phyloP scores from a whole-genome alignment of 2,329 filamentous ascomycete genomes.

The Pseudogymnoascus sp. region DNA sequence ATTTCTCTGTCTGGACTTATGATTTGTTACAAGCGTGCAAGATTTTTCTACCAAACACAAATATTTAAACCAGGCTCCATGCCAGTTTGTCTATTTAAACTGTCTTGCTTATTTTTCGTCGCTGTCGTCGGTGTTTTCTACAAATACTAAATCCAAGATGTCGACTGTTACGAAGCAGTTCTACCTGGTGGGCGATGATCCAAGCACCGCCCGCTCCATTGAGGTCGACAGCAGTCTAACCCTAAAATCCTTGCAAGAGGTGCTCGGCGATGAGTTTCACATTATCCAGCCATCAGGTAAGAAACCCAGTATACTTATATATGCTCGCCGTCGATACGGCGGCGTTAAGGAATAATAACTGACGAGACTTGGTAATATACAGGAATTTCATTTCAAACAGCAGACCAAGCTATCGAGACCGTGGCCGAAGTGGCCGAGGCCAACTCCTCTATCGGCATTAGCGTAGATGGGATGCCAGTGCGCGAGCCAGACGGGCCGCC shows the following conservation, averaged over 20 bases:
- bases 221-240: conserved; percentile 15
- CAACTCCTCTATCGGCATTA: conserved; percentile 16
- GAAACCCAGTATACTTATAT: neutral
- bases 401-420: conserved; percentile 16
- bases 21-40: conserved; percentile 4
- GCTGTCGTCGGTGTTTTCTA: neutral
- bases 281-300: conserved; percentile 17
- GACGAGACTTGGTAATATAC: neutral
- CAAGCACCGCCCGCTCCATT: conserved; percentile 12
- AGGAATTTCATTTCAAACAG: conserved; percentile 19
- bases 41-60: neutral
- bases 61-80: neutral
- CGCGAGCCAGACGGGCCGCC: conserved; percentile 24
- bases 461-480: conserved; percentile 17
- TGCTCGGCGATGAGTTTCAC: conserved; percentile 14
- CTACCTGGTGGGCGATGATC: conserved; percentile 13
- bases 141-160: neutral
- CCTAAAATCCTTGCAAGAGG: conserved; percentile 15
- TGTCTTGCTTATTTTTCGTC: neutral
- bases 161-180: conserved; percentile 12
- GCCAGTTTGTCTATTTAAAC: neutral
- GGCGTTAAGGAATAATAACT: neutral
- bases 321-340: neutral
- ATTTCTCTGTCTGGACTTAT: neutral
- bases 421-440: conserved; percentile 15